Base-by-base conservation (phyloP, 305 asterid species). In the Fraxinus dipetala region DNA sequence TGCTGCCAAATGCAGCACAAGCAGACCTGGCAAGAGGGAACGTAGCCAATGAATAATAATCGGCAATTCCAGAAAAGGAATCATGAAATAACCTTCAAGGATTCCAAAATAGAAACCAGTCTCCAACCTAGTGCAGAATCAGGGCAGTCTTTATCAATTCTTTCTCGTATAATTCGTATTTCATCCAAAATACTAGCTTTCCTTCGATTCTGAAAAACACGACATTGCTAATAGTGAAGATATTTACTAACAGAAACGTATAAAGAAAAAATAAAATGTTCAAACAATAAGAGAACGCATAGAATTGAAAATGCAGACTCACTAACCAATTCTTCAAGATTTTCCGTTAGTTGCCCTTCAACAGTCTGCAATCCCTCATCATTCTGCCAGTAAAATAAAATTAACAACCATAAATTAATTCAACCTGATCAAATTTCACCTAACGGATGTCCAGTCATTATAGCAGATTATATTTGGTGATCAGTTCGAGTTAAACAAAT, bases 71-170 rank as follows among this genome's bases (percentile, higher is more conserved):
- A 28, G 30, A 26, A 77, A 45, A 67, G 18, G 13, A 59, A 82
- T 70, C 76, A 70, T 67, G 70, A 74, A 78, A 70, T 38, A 32
- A 91, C 94, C 97, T 92, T 88, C 76, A 90, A 20, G 75, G 88
- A 80, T 56, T 82, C 84, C 88, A 89, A 78, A 65, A 90, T 88
- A 10, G 90, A 84, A 48, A 83, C 74, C 74, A 92, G 74, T 30
- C 74, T 87, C 87, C 75, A 80, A 38, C 87, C 85, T 36, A 72
- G 77, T 16, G 86, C 78, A 18, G 86, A 65, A 81, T 81, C 81
- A 24, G 85, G 65, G 74, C 83, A 72, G 2, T 80, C 81, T 26
- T 80, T 70, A 2, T 72, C 79, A 1, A 86, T 85, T 84, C 79
- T 88, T 76, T 86, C 85, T 28, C 88, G 87, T 38, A 91, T 85